Percentiles rank a stretch among this genome's conserved stretches.
phyloP scores from a whole-genome alignment of 345 rosid species.

The Lepidium africanum region DNA sequence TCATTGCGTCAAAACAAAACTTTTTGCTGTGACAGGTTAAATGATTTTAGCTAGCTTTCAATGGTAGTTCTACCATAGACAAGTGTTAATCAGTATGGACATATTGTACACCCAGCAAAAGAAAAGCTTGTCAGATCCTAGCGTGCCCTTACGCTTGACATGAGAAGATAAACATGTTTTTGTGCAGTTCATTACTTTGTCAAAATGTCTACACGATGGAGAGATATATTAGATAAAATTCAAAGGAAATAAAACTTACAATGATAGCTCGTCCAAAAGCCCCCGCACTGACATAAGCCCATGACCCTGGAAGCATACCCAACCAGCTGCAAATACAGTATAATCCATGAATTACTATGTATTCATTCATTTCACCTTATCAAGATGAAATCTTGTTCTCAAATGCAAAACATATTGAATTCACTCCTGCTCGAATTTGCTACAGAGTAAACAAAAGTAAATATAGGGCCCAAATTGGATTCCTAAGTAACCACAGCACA shows the following conservation, averaged over 20 bases:
- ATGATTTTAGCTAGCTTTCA: neutral
- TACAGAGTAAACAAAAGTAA: neutral
- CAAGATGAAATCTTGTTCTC: neutral
- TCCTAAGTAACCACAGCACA: neutral
- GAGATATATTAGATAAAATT: neutral
- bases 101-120: neutral
- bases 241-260: slow-evolving; percentile 38
- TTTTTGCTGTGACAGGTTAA: neutral
- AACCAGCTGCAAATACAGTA: slow-evolving; percentile 64
- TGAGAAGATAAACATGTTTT: neutral
- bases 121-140: slow-evolving; percentile 9
- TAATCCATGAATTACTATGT: neutral
- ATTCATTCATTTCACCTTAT: neutral
- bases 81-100: neutral
- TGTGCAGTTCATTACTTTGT: neutral
- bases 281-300: slow-evolving; percentile 98
- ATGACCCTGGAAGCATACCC: slow-evolving; percentile 98
- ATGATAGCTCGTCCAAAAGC: slow-evolving; percentile 92
- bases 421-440: neutral
- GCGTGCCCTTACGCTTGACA: neutral
- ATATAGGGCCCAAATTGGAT: neutral
- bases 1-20: neutral
- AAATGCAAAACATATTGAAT: neutral
- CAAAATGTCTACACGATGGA: neutral
- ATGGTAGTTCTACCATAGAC: neutral